phyloP scores from a whole-genome alignment of 2,329 filamentous ascomycete genomes.

The Fusarium sarcochroum region DNA sequence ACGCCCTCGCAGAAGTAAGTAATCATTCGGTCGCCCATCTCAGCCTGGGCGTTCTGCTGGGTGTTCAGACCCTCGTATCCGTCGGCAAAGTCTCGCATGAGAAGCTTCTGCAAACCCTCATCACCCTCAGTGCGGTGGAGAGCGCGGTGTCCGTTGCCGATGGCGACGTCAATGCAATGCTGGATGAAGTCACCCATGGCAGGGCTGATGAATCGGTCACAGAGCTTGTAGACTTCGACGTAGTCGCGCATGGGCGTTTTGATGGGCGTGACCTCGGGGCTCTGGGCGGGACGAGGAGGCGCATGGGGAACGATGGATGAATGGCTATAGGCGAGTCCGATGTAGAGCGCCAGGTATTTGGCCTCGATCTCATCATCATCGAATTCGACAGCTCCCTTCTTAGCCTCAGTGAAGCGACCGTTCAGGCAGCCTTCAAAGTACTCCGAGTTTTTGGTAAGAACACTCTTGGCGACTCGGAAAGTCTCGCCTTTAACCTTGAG shows the following conservation, averaged over 20 bases:
- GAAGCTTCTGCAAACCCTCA: slow-evolving; percentile 46
- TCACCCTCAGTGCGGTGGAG: slow-evolving; percentile 50
- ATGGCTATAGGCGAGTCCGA: slow-evolving; percentile 54
- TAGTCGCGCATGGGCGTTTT: slow-evolving; percentile 52
- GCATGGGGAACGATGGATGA: slow-evolving; percentile 52
- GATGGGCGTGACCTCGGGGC: slow-evolving; percentile 47
- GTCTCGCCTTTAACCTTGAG: slow-evolving; percentile 50
- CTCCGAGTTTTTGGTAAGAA: slow-evolving; percentile 53
- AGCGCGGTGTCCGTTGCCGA: slow-evolving; percentile 53
- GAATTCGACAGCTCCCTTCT: slow-evolving; percentile 49
- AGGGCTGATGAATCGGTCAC: slow-evolving; percentile 53
- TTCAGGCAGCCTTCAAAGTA: slow-evolving; percentile 52
- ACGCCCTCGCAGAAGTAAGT: slow-evolving; percentile 54
- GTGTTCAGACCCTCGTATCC: slow-evolving; percentile 52
- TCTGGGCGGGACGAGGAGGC: slow-evolving; percentile 40
- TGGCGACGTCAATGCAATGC: slow-evolving; percentile 50
- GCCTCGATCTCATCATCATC: slow-evolving; percentile 51
- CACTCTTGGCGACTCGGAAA: slow-evolving; percentile 50
- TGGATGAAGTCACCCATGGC: slow-evolving; percentile 50
- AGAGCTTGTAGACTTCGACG: slow-evolving; percentile 56
- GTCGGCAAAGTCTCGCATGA: slow-evolving; percentile 55
- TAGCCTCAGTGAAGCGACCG: slow-evolving; percentile 49
- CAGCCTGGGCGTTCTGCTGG: slow-evolving; percentile 43
- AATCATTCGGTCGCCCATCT: slow-evolving; percentile 47
- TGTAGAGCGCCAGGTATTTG: slow-evolving; percentile 53